Conservation (phyloP, 495 filamentous ascomycete genomes). For the Mytilinidion resinicola region DNA sequence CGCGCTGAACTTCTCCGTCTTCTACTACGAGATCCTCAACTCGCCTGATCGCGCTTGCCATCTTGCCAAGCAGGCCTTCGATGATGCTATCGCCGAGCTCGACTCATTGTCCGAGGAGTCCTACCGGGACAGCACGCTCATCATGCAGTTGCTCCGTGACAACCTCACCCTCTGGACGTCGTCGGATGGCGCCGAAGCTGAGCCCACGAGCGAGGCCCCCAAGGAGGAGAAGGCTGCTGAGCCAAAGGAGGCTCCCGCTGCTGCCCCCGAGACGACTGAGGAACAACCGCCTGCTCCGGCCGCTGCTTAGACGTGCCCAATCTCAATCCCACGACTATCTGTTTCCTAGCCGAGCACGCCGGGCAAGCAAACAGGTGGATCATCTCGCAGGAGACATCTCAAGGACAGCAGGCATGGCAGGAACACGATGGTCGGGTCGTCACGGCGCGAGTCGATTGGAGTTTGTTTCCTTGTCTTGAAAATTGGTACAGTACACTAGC, state of each 20-base stretch:
- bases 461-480: slow-evolving; percentile 6
- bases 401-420: neutral
- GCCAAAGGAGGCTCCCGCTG: slow-evolving; percentile 39
- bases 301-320: slow-evolving; percentile 23
- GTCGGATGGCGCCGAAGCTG: slow-evolving; percentile 80
- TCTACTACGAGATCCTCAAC: slow-evolving; percentile 99
- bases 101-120: slow-evolving; percentile 98
- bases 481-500: slow-evolving; percentile 7
- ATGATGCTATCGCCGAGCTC: slow-evolving; percentile 98
- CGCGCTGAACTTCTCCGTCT: slow-evolving; percentile 99
- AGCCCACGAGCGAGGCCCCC: slow-evolving; percentile 49
- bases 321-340: slow-evolving; percentile 18
- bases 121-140: slow-evolving; percentile 99
- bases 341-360: slow-evolving; percentile 13
- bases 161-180: slow-evolving; percentile 99
- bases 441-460: slow-evolving; percentile 3
- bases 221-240: slow-evolving; percentile 62
- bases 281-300: slow-evolving; percentile 25
- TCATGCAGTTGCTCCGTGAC: slow-evolving; percentile 99
- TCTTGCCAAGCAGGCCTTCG: slow-evolving; percentile 98
- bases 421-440: slow-evolving; percentile 3
- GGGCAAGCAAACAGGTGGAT: neutral
- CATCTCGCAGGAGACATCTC: slow-evolving; percentile 1
- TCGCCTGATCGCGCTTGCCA: slow-evolving; percentile 98
- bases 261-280: slow-evolving; percentile 39